Evolutionary conservation across 2,329 filamentous ascomycete genomes (phyloP).

Genomic region (Gliomastix tumulicola): DNA sequence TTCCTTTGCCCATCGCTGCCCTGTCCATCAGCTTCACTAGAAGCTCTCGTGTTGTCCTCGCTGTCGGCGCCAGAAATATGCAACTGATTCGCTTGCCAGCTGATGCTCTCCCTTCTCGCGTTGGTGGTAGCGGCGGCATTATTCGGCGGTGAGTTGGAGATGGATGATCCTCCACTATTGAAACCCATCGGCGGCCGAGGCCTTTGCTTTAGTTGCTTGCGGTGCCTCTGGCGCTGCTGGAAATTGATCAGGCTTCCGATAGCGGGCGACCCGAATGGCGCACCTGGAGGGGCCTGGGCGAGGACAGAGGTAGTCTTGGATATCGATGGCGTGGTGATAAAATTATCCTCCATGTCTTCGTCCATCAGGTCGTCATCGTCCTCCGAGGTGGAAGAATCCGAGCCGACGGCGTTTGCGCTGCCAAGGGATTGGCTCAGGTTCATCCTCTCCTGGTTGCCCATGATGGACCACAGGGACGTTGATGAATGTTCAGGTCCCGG

Average conservation of each 20-base stretch:
- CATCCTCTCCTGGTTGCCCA: conserved; percentile 62
- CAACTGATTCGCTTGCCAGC: conserved; percentile 81
- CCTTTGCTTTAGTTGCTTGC: conserved; percentile 58
- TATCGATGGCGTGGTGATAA: conserved; percentile 76
- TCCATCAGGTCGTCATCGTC: conserved; percentile 66
- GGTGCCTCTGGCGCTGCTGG: conserved; percentile 65
- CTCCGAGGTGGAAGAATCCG: conserved; percentile 70
- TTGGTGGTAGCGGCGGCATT: conserved; percentile 31
- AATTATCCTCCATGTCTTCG: conserved; percentile 71
- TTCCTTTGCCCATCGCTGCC: conserved; percentile 56
- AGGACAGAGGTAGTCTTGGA: conserved; percentile 43
- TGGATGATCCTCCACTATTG: conserved; percentile 30
- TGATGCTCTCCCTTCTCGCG: conserved; percentile 78
- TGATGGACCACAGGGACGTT: conserved; percentile 64
- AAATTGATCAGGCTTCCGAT: conserved; percentile 77
- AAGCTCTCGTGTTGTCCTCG: conserved; percentile 62
- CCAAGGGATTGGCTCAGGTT: conserved; percentile 72
- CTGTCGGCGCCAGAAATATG: conserved; percentile 68
- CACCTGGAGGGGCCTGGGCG: conserved; percentile 41
- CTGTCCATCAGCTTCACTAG: conserved; percentile 47
- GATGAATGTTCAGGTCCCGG: conserved; percentile 54
- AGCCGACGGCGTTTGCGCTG: conserved; percentile 59
- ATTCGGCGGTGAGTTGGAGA: conserved; percentile 71
- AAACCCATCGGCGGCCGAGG: conserved; percentile 43
- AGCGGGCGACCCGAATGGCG: conserved; percentile 66